Evolutionary conservation across 2,329 filamentous ascomycete genomes (phyloP).

Genomic region (Mycocentrospora acerina): DNA sequence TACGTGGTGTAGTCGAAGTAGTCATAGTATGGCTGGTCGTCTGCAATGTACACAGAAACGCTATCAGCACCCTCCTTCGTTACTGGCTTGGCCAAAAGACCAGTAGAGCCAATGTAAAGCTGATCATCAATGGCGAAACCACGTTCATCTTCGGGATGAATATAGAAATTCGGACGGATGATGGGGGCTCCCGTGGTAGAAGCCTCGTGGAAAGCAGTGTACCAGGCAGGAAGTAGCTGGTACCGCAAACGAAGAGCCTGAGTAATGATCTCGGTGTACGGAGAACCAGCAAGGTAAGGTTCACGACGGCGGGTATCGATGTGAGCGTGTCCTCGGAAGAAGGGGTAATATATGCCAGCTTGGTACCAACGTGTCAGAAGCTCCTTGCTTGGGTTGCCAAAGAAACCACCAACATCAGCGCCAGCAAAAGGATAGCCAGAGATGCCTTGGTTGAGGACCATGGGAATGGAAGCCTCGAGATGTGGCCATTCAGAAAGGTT

Average conservation of each 20-base stretch:
- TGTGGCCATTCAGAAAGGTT: conserved; percentile 94
- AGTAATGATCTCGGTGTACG: conserved; percentile 82
- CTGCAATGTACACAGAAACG: conserved; percentile 82
- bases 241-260: conserved; percentile 87
- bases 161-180: conserved; percentile 88
- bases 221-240: conserved; percentile 87
- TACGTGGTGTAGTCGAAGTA: conserved; percentile 87
- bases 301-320: conserved; percentile 94
- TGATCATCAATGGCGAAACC: conserved; percentile 93
- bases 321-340: conserved; percentile 96
- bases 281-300: conserved; percentile 83
- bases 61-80: conserved; percentile 72
- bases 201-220: conserved; percentile 93
- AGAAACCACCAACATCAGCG: conserved; percentile 96
- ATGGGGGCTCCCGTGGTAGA: conserved; percentile 82
- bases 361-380: conserved; percentile 95
- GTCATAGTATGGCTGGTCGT: conserved; percentile 88
- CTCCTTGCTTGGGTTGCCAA: conserved; percentile 92
- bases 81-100: conserved; percentile 89
- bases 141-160: conserved; percentile 79
- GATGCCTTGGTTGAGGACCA: conserved; percentile 91
- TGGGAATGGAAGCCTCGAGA: conserved; percentile 84
- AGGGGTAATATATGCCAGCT: conserved; percentile 93
- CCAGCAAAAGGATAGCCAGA: conserved; percentile 92
- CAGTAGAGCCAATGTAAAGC: conserved; percentile 84